These are phyloP conservation scores for Globisporangium spiculum DNA, from an alignment of 352 stramenopile genomes.

Conservation along the genomic window DNA sequence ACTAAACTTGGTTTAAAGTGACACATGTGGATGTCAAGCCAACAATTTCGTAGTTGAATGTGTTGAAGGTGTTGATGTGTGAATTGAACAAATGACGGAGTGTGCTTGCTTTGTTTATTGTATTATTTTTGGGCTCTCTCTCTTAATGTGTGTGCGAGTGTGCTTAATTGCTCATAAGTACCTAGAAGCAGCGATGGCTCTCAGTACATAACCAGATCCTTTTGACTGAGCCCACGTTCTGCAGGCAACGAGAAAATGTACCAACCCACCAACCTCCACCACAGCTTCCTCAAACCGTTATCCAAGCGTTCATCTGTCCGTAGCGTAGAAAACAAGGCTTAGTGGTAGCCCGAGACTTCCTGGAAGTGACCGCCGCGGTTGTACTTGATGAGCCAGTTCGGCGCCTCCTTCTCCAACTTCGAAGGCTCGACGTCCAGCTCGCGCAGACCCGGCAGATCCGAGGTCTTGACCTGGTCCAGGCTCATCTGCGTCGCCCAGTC, in stretches of 20 bases:
- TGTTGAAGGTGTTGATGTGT: not conserved
- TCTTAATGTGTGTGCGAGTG: slow-evolving; percentile 7
- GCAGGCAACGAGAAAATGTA: not conserved
- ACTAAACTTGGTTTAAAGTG: not conserved
- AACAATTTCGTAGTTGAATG: not conserved
- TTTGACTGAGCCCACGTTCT: not conserved
- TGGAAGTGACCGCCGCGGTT: slow-evolving; percentile 94
- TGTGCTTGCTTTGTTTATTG: slow-evolving; percentile 12
- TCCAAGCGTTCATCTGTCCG: slow-evolving; percentile 1
- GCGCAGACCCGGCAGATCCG: slow-evolving; percentile 65
- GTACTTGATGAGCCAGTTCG: slow-evolving; percentile 95
- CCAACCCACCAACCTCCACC: not conserved
- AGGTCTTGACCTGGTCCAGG: slow-evolving; percentile 84
- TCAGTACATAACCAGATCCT: not conserved
- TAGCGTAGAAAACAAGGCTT: slow-evolving; percentile 22
- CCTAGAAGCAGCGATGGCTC: not conserved
- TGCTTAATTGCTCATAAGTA: slow-evolving; percentile 14
- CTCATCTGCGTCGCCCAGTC: slow-evolving; percentile 77
- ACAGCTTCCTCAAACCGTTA: not conserved
- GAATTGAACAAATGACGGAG: not conserved
- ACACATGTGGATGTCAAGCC: slow-evolving; percentile 7
- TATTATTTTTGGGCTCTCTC: not conserved
- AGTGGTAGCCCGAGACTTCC: slow-evolving; percentile 88
- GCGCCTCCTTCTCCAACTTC: slow-evolving; percentile 94
- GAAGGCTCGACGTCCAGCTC: slow-evolving; percentile 86